Evolutionary conservation across 1,284 basidiomycete genomes (phyloP), one percentile per base, ranked within the genome.

Genomic region (Earliella scabrosa): DNA sequence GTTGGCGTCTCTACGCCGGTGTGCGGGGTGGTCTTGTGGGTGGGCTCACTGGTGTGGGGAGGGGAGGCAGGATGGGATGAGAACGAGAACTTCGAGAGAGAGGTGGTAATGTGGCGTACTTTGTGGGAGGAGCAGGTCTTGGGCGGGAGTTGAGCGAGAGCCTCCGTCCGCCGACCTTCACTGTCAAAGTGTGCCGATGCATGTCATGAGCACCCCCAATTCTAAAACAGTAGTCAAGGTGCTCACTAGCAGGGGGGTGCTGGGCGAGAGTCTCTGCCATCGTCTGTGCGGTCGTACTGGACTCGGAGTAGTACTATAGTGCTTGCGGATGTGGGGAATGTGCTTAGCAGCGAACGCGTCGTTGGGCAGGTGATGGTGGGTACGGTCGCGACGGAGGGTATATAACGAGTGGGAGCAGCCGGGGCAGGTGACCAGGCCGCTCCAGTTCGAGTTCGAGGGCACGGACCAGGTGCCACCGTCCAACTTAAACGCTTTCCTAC

Each of bases 121-220:
- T 52, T 23, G 69, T 48, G n/a, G 56, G 56, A 54, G 49, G 48
- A 4, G 75, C 71, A 35, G 75, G 68, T 64, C 74, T 77, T 60
- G 73, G 73, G 50, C 72, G 77, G 9, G 75, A 67, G 51, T 70
- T 78, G 27, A 79, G 62, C 16, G 86, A 88, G 45, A 84, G 76
- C 23, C 86, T 81, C 31, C 86, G 79, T 26, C 86, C 85, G 44
- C 80, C 86, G 21, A 88, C 86, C 73, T 83, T 86, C 63, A 86
- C 86, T 88, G 60, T 31, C 21, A 23, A 24, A n/a, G n/a, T n/a
- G n/a, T n/a, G n/a, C n/a, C n/a, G n/a, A n/a, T n/a, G n/a, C n/a
- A n/a, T n/a, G n/a, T n/a, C n/a, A n/a, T n/a, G n/a, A n/a, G n/a
- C n/a, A n/a, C n/a, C n/a, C n/a, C n/a, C n/a, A n/a, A n/a, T n/a